Base-by-base conservation (phyloP, 208 protist genomes). In the Leishmania aethiopica region DNA sequence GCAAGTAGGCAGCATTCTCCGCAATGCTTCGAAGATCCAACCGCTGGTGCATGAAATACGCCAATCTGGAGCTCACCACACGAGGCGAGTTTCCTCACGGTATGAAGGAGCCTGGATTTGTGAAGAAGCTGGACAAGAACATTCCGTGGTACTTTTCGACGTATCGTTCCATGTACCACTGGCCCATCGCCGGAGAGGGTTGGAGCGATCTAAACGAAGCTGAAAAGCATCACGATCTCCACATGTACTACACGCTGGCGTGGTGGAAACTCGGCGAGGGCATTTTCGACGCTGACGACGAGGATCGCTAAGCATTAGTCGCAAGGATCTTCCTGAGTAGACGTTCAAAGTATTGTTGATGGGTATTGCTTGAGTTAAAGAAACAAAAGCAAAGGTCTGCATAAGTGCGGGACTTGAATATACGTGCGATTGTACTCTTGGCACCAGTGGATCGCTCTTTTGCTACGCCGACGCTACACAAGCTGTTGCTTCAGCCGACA, bases 111-210 rank as follows among this genome's bases (percentile, higher is more conserved):
- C 93, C 94, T 62, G 93, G 88, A 1, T 97, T 96, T 74, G 90
- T 97, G 25, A 96, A 94, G 71, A 97, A 97, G 73, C 80, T 97
- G 15, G 94, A 97, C 73, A 91, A 96, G 78, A 97, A 97, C 85
- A 95, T 97, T 51, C 94, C 94, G n/a, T 97, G 94, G 94, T 97
- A 94, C 81, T 97, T 97, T 82, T 95, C 94, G 3, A 95, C 93
- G 4, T 97, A 97, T 75, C 90, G 94, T 47, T 95, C 94, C 17
- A 97, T 97, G 93, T 96, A 97, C 74, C 93, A 96, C 81, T 97
- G 94, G 94, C 94, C 94, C 42, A 86, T 92, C 40, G 86, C 89
- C n/a, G 94, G 94, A 17, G 94, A 97, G 77, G 93, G 94, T 62
- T 97, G 93, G 92, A 96, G 93, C 73, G 94, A 97, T 80, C 74